phyloP scores from a whole-genome alignment of 1,284 basidiomycete genomes.

The Thecaphora thlaspeos region DNA sequence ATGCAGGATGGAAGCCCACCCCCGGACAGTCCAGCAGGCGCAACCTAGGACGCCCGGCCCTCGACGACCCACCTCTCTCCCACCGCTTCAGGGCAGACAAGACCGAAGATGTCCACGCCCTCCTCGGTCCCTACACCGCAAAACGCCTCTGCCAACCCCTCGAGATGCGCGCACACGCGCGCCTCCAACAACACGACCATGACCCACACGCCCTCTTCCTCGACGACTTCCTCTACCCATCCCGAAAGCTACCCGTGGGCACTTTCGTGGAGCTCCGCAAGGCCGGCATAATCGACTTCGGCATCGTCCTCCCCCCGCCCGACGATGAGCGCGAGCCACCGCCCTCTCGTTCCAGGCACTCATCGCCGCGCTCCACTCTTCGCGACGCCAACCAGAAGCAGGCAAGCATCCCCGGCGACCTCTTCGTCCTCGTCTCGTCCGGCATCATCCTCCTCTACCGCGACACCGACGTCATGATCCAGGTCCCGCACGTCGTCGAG shows the following conservation, averaged over 20 bases:
- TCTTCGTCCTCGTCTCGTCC: constrained; percentile 22
- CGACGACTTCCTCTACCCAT: constrained; percentile 15
- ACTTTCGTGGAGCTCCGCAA: constrained; percentile 34
- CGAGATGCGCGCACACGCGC: background rate
- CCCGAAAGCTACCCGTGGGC: constrained; percentile 15
- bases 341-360: too few species aligned
- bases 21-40: constrained; percentile 19
- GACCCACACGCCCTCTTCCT: background rate
- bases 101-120: constrained; percentile 4
- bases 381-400: background rate
- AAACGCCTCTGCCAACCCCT: constrained; percentile 11
- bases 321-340: constrained; percentile 1
- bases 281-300: constrained; percentile 1
- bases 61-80: constrained; percentile 13
- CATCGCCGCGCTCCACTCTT: background rate
- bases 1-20: constrained; percentile 25
- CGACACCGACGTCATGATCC: constrained; percentile 35
- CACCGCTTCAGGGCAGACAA: too few species aligned
- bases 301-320: constrained; percentile 15
- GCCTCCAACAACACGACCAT: background rate
- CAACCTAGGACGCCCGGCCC: constrained; percentile 13
- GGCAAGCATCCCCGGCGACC: constrained; percentile 2
- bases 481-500: constrained; percentile 22
- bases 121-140: constrained; percentile 13
- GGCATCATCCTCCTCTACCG: constrained; percentile 20